phyloP scores from a whole-genome alignment of 1,284 basidiomycete genomes.

The Xanthoconium separans region DNA sequence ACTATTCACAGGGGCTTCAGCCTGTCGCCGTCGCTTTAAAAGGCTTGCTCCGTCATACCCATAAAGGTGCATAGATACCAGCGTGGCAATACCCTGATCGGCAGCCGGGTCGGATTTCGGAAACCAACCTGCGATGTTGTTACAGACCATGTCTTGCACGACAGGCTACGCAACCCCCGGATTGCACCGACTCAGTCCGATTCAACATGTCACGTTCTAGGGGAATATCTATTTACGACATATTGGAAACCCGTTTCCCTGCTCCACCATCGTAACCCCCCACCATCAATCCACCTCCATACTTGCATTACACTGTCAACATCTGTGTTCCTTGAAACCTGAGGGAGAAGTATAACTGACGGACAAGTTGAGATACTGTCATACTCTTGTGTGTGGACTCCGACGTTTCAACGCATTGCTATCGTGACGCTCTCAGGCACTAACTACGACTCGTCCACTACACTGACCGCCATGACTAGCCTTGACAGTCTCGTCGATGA shows the following conservation, averaged over 20 bases:
- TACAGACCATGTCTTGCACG: slow-evolving; percentile 3
- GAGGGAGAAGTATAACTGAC: neutral
- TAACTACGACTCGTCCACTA: neutral
- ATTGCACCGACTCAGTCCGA: slow-evolving; percentile 3
- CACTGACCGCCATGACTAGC: slow-evolving; percentile 2
- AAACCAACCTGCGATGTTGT: neutral
- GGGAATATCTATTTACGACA: neutral
- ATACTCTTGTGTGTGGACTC: slow-evolving; percentile 2
- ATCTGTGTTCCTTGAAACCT: neutral
- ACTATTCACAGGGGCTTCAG: no score
- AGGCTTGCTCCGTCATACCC: no score
- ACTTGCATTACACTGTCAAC: neutral
- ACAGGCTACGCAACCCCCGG: no score
- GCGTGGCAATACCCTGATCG: neutral
- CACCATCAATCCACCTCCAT: neutral
- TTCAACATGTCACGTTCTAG: slow-evolving; percentile 8
- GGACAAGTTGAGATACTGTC: neutral
- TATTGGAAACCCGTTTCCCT: neutral
- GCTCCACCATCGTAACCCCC: neutral
- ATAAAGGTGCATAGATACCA: no score
- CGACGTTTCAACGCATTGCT: neutral
- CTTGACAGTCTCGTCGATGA: slow-evolving; percentile 29
- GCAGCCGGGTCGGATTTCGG: slow-evolving; percentile 2
- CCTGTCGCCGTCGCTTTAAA: no score
- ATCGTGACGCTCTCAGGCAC: slow-evolving; percentile 5